Percentiles rank a stretch among this genome's conserved stretches.
Conservation (phyloP, 345 rosid genomes). For the Anastatica hierochuntica region DNA sequence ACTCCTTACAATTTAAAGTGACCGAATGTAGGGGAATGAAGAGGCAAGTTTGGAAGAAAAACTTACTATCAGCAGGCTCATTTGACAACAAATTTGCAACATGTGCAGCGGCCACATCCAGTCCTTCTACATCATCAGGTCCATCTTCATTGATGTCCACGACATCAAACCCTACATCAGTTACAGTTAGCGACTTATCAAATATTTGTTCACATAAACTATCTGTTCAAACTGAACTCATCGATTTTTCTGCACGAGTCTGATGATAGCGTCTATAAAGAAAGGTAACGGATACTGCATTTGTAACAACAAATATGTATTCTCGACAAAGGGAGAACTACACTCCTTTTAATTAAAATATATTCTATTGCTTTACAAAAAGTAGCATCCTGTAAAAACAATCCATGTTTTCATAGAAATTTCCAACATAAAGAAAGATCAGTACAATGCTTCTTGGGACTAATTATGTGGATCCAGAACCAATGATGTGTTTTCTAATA, state of each 20-base stretch:
- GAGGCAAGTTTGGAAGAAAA: background rate
- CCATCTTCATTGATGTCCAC: constrained; percentile 76
- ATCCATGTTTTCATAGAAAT: too few relatives aligned
- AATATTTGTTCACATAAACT: background rate
- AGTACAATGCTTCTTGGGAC: too few relatives aligned
- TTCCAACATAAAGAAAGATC: too few relatives aligned
- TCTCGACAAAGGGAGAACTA: too few relatives aligned
- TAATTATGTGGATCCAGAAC: too few relatives aligned
- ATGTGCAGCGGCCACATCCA: constrained; percentile 92
- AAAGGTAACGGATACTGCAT: background rate
- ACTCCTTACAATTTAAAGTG: background rate
- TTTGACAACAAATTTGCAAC: constrained; percentile 82
- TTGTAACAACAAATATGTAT: too few relatives aligned
- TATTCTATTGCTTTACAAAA: too few relatives aligned
- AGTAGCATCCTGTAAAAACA: too few relatives aligned
- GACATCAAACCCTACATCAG: constrained; percentile 82
- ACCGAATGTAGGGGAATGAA: background rate
- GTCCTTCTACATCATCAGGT: constrained; percentile 75
- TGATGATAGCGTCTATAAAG: background rate
- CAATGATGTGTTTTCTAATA: too few relatives aligned
- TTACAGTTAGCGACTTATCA: constrained; percentile 4
- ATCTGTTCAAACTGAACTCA: background rate
- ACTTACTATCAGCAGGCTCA: constrained; percentile 93
- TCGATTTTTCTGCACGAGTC: background rate
- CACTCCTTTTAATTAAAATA: too few relatives aligned